A percentile compares a stretch with the other conserved stretches of the same genome.
Conservation (phyloP, 495 filamentous ascomycete genomes). For the Xylaria palmicola region DNA sequence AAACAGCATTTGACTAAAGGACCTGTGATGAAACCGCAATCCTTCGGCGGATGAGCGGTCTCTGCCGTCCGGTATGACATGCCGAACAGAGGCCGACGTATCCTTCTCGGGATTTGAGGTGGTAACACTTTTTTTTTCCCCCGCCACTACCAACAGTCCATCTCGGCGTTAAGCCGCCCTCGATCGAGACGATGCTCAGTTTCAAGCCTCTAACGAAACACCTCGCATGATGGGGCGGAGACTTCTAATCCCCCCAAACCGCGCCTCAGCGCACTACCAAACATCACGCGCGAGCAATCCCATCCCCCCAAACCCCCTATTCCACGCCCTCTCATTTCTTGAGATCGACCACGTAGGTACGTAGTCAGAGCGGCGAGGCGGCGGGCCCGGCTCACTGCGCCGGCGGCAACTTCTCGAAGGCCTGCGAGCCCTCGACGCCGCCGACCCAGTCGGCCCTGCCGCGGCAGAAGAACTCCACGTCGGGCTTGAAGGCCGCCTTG, state of each 20-base stretch:
- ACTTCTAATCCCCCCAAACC: too few relatives aligned
- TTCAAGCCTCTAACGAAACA: too few relatives aligned
- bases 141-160: background rate
- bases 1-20: background rate
- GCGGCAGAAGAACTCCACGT: conserved; percentile 8
- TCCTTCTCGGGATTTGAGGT: background rate
- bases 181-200: too few relatives aligned
- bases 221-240: too few relatives aligned
- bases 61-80: background rate
- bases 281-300: too few relatives aligned
- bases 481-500: conserved; percentile 8
- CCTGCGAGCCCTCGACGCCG: background rate
- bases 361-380: too few relatives aligned
- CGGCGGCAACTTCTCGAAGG: conserved; percentile 3
- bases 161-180: background rate
- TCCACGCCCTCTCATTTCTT: background rate
- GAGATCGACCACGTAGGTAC: background rate
- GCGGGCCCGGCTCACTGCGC: too few relatives aligned
- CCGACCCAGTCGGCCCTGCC: conserved; percentile 12
- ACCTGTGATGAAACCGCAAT: background rate
- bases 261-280: too few relatives aligned
- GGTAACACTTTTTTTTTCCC: background rate
- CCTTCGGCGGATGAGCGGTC: background rate
- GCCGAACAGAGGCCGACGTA: background rate
- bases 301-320: too few relatives aligned